Conservation (phyloP, 805 yeast species). For the Metschnikowia borealis region DNA sequence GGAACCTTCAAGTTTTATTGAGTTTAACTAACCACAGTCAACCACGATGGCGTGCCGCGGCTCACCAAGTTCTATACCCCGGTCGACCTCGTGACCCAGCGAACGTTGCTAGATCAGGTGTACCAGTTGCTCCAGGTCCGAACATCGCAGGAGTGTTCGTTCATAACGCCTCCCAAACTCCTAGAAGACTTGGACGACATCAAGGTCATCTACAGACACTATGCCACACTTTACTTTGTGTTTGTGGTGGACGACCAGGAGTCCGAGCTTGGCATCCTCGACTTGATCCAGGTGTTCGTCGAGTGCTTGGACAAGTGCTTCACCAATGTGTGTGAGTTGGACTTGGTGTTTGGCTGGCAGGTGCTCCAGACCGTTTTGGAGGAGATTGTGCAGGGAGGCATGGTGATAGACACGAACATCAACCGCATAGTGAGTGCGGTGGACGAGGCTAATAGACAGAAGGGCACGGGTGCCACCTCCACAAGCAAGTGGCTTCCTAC, state of each 20-base stretch:
- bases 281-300: conserved; percentile 93
- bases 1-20: background rate
- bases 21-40: conserved; percentile 48
- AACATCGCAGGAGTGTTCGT: conserved; percentile 76
- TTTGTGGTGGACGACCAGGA: conserved; percentile 96
- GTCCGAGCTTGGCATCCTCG: conserved; percentile 88
- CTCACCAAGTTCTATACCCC: conserved; percentile 89
- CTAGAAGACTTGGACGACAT: conserved; percentile 67
- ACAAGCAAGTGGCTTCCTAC: conserved; percentile 24
- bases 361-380: conserved; percentile 85
- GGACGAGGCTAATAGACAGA: conserved; percentile 63
- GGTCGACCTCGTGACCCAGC: conserved; percentile 80
- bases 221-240: conserved; percentile 94
- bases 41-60: conserved; percentile 86
- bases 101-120: conserved; percentile 74
- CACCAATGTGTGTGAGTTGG: conserved; percentile 91
- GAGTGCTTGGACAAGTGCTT: conserved; percentile 92
- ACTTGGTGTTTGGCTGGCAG: conserved; percentile 98
- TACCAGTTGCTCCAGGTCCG: conserved; percentile 71
- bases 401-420: conserved; percentile 94
- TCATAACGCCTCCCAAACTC: conserved; percentile 83
- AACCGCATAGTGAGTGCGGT: conserved; percentile 76
- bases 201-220: conserved; percentile 87
- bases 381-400: conserved; percentile 94
- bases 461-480: conserved; percentile 21